Evolutionary conservation across 2,329 filamentous ascomycete genomes (phyloP), one percentile per base, ranked within the genome.

Genomic region (Colletotrichum tropicale): DNA sequence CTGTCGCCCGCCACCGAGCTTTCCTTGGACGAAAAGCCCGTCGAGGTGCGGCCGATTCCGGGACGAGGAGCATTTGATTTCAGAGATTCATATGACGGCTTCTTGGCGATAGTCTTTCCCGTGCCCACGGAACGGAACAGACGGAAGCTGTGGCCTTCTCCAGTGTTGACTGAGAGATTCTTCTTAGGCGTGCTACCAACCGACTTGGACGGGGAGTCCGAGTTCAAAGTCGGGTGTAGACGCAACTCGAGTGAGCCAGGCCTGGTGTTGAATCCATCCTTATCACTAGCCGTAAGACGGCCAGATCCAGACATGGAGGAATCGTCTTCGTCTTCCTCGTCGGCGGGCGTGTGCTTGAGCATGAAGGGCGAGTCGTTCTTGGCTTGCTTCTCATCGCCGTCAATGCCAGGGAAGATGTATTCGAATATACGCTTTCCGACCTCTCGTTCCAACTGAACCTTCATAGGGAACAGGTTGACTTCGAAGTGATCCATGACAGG

Each of bases 401-500:
- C 93, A 79, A 95, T 91, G 13, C 94, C 95, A 0, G 97, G 98
- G 87, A 99, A 99, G 79, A 99, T 95, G 84, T 99, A 99, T 85
- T 98, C 96, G 79, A 99, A 98, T 3, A 99, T 88, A 79, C 94
- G 95, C 86, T 98, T 96, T 60, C 96, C 96, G 65, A 98, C 93
- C 80, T 98, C 96, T 43, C 93, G 94, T 84, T 99, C 97, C 43
- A 99, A 89, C 83, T 99, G 97, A 26, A 99, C 93, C 84, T 96
- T 98, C 83, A 99, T 91, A 0, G 97, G 98, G 83, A 98, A 96
- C 24, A 99, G 87, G 71, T 96, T 95, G 71, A 99, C 95, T 84
- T 98, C 96, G 81, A 99, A 99, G 80, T 98, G 94, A 80, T 98
- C 96, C 89, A 99, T 95, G 36, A 99, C 96, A 1, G 96, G 95